Evolutionary conservation across 2,329 filamentous ascomycete species (phyloP).

Genomic region (Aspergillus carbonarius): DNA sequence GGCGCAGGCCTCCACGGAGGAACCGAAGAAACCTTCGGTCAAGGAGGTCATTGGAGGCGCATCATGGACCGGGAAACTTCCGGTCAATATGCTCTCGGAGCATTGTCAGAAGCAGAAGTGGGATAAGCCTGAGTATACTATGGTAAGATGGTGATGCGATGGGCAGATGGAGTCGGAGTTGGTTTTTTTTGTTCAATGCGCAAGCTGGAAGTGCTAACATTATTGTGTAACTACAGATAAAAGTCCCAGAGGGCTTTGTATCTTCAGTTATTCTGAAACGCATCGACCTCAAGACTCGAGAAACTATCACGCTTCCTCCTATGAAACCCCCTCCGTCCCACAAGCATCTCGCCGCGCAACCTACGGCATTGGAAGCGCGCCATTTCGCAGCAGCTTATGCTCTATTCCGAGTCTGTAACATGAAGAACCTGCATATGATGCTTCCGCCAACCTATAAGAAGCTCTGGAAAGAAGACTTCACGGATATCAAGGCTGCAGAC

Average conservation of each 20-base stretch:
- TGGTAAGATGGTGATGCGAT: conserved; percentile 52
- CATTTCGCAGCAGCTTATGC: conserved; percentile 93
- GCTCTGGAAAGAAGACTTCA: conserved; percentile 87
- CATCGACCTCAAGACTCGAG: conserved; percentile 77
- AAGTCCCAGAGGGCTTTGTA: conserved; percentile 70
- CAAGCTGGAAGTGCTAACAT: conserved; percentile 14
- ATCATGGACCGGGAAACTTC: conserved; percentile 96
- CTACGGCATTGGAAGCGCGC: conserved; percentile 82
- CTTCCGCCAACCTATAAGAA: conserved; percentile 86
- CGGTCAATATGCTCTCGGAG: conserved; percentile 88
- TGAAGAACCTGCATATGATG: conserved; percentile 94
- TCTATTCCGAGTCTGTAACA: conserved; percentile 87
- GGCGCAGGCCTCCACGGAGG: conserved; percentile 38
- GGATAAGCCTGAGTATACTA: conserved; percentile 89
- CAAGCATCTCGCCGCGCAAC: conserved; percentile 71
- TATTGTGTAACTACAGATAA: conserved; percentile 48
- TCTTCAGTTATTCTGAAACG: conserved; percentile 76
- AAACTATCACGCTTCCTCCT: conserved; percentile 71
- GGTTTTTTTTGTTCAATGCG: neutral
- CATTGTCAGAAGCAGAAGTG: conserved; percentile 95
- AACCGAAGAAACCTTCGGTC: conserved; percentile 60
- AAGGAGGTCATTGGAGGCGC: conserved; percentile 85
- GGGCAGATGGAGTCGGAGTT: neutral
- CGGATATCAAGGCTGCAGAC: conserved; percentile 76
- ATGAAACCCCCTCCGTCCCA: conserved; percentile 77